Evolutionary conservation across 495 filamentous ascomycete species (phyloP), one percentile per base, ranked within the genome.

Genomic region (Aspergillus biplanus): DNA sequence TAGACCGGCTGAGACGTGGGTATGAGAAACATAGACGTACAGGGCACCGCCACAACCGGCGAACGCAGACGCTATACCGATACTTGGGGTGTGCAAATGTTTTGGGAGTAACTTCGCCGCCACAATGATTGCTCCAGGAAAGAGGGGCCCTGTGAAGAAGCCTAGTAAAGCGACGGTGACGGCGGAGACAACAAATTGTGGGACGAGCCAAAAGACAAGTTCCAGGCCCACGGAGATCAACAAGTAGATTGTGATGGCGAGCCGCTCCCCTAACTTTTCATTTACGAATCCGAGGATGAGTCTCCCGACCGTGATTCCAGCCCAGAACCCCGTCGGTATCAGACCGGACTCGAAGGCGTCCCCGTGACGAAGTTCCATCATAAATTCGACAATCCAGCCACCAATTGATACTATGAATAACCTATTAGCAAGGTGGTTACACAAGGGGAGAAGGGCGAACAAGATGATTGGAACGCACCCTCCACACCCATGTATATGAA

Each of bases 211-310:
- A 64, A 88, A 86, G 6, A 87, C 65, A 3, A 89, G 68, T 66
- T 87, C 80, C 5, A 84, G 67, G 11, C 63, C 83, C 1, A 83
- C 69, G 42, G 58, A 27, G 6, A 65, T 33, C 4, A 35, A 39
- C 6, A 58, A 37, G 54, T 62, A 66, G 48, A 55, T 59, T 32
- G 75, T 62, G 52, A 88, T 80, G 16, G 87, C 82, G 31, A 83
- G 57, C 65, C 84, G 84, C 71, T 89, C 87, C 3, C 87, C 86
- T n/a, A 89, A 71, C 32, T 76, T 72, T 0, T 84, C 81, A 7
- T 86, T 89, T 13, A 89, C 80, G 58, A 89, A 89, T 0, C 87
- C 86, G 34, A 89, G 69, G 12, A 85, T 64, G 8, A 89, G 69
- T 27, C 87, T 73, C 6, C 87, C 87, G 9, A 86, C 74, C 1